Evolutionary conservation across 352 stramenopile species (phyloP).

Genomic region (Globisporangium emineosum): DNA sequence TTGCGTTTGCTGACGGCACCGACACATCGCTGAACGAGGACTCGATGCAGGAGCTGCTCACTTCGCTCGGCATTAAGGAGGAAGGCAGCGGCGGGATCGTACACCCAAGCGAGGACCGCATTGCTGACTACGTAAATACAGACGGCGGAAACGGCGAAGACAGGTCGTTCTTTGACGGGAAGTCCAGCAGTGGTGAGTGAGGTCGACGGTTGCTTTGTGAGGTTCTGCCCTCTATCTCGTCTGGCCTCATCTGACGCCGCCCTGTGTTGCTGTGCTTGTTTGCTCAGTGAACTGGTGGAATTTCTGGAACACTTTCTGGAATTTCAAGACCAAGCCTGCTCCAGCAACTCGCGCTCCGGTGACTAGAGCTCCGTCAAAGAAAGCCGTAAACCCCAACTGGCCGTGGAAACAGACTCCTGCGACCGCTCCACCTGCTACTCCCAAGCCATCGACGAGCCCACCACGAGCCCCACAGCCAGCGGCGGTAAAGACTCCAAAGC

Average conservation of each 20-base stretch:
- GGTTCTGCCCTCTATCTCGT: background rate
- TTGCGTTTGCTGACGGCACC: conserved; percentile 4
- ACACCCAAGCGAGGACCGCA: conserved; percentile 2
- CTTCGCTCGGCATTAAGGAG: background rate
- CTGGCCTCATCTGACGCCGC: background rate
- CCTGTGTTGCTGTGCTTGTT: background rate
- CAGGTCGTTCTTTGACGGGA: background rate
- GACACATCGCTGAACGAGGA: background rate
- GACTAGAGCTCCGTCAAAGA: background rate
- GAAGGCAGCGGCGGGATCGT: background rate
- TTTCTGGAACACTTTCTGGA: conserved; percentile 3
- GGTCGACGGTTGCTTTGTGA: background rate
- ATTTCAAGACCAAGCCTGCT: background rate
- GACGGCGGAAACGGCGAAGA: background rate
- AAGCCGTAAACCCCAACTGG: background rate
- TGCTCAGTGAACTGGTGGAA: conserved; percentile 7
- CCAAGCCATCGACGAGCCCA: background rate
- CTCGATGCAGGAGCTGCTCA: conserved; percentile 3
- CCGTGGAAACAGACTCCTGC: background rate
- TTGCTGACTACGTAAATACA: background rate
- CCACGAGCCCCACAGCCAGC: background rate
- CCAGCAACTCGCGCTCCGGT: background rate
- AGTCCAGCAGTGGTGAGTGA: conserved; percentile 3
- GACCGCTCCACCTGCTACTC: background rate
- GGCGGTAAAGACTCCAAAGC: background rate